phyloP scores from a whole-genome alignment of 2,329 filamentous ascomycete genomes.

The Amylocarpus encephaloides region DNA sequence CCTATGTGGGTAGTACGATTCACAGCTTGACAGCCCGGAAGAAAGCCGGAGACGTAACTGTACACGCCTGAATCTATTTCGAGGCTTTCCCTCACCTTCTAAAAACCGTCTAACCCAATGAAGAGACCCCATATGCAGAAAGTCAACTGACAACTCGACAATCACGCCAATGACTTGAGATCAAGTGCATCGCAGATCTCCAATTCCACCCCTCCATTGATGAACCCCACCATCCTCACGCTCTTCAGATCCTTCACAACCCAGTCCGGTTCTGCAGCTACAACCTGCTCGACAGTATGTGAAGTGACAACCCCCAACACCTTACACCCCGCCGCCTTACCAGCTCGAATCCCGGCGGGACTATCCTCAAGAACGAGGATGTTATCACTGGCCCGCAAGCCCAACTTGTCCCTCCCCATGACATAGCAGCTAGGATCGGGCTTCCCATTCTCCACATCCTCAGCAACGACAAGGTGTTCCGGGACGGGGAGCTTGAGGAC shows the following conservation, averaged over 20 bases:
- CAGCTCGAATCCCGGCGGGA: conserved; percentile 60
- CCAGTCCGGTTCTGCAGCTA: conserved; percentile 61
- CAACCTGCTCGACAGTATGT: conserved; percentile 53
- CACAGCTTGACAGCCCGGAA: too few species aligned
- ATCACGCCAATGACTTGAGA: conserved; percentile 10
- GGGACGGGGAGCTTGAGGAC: conserved; percentile 60
- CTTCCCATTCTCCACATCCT: conserved; percentile 70
- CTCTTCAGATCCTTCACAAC: conserved; percentile 61
- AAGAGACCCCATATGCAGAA: too few species aligned
- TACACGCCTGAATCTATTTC: background rate
- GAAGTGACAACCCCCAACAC: conserved; percentile 62
- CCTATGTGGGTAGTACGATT: too few species aligned
- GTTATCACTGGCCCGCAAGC: conserved; percentile 32
- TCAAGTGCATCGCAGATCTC: conserved; percentile 26
- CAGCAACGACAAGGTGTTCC: conserved; percentile 63
- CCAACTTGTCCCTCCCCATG: conserved; percentile 58
- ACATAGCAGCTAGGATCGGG: conserved; percentile 70
- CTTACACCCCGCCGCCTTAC: conserved; percentile 64
- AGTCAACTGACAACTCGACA: background rate
- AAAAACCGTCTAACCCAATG: too few species aligned
- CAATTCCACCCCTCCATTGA: conserved; percentile 35
- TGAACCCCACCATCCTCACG: conserved; percentile 44
- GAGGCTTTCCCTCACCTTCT: background rate
- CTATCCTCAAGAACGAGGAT: conserved; percentile 65
- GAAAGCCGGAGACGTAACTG: background rate